A percentile compares a stretch with the other conserved stretches of the same genome.
phyloP scores from a whole-genome alignment of 2,329 filamentous ascomycete species.

The Ophiostoma sp. region DNA sequence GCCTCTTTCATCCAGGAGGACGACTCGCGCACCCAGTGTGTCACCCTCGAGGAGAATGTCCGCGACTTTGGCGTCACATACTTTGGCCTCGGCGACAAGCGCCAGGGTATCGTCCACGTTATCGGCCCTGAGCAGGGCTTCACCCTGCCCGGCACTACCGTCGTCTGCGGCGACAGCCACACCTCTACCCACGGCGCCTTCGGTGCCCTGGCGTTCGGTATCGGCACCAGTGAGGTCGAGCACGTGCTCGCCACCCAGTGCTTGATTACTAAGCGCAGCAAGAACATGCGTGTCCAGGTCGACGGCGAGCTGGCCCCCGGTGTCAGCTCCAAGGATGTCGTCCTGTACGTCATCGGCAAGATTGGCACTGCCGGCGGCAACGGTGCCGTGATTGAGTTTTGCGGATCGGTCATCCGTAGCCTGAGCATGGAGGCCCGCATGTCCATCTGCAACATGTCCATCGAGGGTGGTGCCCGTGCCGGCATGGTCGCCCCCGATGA shows the following conservation, averaged over 20 bases:
- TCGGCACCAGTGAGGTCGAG: slow-evolving; percentile 97
- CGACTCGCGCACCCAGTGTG: slow-evolving; percentile 88
- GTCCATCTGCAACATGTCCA: slow-evolving; percentile 99
- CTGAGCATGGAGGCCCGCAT: slow-evolving; percentile 96
- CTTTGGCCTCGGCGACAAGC: slow-evolving; percentile 92
- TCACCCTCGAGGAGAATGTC: slow-evolving; percentile 95
- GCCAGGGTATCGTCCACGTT: slow-evolving; percentile 96
- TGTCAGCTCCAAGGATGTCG: slow-evolving; percentile 92
- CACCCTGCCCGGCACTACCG: slow-evolving; percentile 91
- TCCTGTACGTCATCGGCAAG: slow-evolving; percentile 85
- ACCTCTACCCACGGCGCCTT: slow-evolving; percentile 98
- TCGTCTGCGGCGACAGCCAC: slow-evolving; percentile 96
- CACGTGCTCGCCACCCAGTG: slow-evolving; percentile 96
- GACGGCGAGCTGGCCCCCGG: slow-evolving; percentile 85
- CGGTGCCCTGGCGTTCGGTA: slow-evolving; percentile 89
- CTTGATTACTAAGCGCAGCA: slow-evolving; percentile 87
- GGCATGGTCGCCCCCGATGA: slow-evolving; percentile 97
- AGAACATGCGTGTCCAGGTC: slow-evolving; percentile 97
- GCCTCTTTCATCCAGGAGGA: slow-evolving; percentile 90
- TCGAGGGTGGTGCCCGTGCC: slow-evolving; percentile 89
- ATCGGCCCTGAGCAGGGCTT: slow-evolving; percentile 98
- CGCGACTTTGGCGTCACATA: slow-evolving; percentile 95
- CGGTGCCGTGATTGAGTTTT: slow-evolving; percentile 94
- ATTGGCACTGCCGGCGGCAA: slow-evolving; percentile 95
- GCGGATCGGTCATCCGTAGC: slow-evolving; percentile 81